Conservation (phyloP, 148 eudicot species). For the Dianthus caryophyllus region DNA sequence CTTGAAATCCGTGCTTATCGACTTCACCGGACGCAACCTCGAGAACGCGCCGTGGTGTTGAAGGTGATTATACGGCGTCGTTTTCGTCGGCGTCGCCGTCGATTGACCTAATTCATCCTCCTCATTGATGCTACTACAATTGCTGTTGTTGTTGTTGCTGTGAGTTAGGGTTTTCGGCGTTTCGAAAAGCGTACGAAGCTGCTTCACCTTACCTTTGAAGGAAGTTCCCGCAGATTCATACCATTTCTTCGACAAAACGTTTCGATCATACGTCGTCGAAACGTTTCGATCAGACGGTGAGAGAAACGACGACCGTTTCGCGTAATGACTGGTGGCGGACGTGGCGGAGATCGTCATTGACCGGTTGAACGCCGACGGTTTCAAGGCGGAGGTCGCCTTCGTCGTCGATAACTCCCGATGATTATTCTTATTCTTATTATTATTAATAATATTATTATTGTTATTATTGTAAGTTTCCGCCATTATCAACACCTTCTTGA, state of each 20-base stretch:
- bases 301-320: slow-evolving; percentile 34
- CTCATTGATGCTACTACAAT: background rate
- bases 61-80: background rate
- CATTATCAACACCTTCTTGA: slow-evolving; percentile 5
- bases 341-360: slow-evolving; percentile 45
- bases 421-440: slow-evolving; percentile 1
- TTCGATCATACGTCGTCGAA: slow-evolving; percentile 32
- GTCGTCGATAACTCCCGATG: slow-evolving; percentile 26
- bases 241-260: slow-evolving; percentile 50
- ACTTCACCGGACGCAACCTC: slow-evolving; percentile 35
- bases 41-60: background rate
- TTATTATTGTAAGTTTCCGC: slow-evolving; percentile 5
- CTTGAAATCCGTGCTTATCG: slow-evolving; percentile 33
- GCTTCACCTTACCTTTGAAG: slow-evolving; percentile 64
- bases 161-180: slow-evolving; percentile 26
- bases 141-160: background rate
- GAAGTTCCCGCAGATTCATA: slow-evolving; percentile 44
- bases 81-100: background rate
- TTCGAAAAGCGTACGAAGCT: slow-evolving; percentile 62
- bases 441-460: no score
- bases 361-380: slow-evolving; percentile 38
- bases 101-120: background rate
- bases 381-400: slow-evolving; percentile 6
- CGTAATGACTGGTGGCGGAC: slow-evolving; percentile 27
- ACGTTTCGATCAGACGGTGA: slow-evolving; percentile 19